Evolutionary conservation across 352 stramenopile species (phyloP).

Genomic region (Pythium aquatile): DNA sequence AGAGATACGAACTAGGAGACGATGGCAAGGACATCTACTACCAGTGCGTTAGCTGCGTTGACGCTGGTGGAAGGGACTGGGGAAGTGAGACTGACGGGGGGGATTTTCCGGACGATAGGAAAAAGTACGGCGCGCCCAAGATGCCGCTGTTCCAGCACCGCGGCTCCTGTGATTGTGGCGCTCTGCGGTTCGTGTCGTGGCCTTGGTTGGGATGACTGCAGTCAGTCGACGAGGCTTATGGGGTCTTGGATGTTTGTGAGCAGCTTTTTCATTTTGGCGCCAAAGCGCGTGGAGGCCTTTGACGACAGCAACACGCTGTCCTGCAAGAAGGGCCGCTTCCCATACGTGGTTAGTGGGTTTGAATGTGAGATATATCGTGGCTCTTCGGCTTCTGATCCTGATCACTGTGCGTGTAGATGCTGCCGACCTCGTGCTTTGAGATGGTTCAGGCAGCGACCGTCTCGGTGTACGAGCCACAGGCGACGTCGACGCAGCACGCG

Average conservation of each 20-base stretch:
- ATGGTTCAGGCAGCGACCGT: conserved; percentile 67
- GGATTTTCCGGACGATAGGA: conserved; percentile 30
- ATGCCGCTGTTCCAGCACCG: conserved; percentile 72
- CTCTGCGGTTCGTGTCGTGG: conserved; percentile 39
- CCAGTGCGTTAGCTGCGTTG: conserved; percentile 37
- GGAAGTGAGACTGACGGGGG: neutral
- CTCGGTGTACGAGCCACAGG: conserved; percentile 71
- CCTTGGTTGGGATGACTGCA: conserved; percentile 2
- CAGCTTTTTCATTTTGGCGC: conserved; percentile 74
- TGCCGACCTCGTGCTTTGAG: conserved; percentile 75
- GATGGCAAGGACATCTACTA: conserved; percentile 72
- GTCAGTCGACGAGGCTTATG: neutral
- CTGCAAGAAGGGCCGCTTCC: conserved; percentile 81
- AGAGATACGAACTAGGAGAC: conserved; percentile 44
- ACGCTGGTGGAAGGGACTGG: neutral
- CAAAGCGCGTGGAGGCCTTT: conserved; percentile 75
- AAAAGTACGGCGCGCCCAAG: conserved; percentile 75
- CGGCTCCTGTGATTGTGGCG: conserved; percentile 68
- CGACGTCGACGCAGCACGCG: conserved; percentile 67
- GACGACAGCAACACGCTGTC: conserved; percentile 82
- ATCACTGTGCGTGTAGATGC: conserved; percentile 36
- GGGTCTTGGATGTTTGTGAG: neutral
- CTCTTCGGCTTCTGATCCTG: neutral
- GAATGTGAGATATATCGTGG: neutral
- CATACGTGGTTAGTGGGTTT: conserved; percentile 52